Evolutionary conservation across 805 yeast genomes (phyloP).

Genomic region (Saccharomycopsis synnaedendra): DNA sequence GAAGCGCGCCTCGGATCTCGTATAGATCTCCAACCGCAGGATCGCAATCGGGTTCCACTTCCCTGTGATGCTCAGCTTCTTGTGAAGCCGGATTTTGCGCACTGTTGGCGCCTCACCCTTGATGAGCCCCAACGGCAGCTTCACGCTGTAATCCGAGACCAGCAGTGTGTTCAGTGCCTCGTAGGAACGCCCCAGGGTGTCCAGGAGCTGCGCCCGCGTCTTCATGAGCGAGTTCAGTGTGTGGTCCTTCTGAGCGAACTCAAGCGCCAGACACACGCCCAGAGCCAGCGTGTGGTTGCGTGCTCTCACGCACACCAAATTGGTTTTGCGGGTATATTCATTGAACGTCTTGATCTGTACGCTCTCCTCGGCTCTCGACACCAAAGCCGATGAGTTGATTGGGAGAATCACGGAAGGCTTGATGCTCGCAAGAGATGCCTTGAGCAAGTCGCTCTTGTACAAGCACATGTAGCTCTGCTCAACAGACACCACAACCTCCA

Average conservation of each 20-base stretch:
- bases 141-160: not conserved
- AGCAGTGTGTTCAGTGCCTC: not conserved
- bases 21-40: constrained; percentile 3
- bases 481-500: constrained; percentile 7
- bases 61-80: constrained; percentile 15
- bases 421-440: not conserved
- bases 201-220: constrained; percentile 7
- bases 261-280: not conserved
- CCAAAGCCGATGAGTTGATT: not conserved
- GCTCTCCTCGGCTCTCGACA: constrained; percentile 3
- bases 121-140: not conserved
- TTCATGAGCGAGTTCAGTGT: constrained; percentile 11
- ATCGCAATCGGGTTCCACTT: constrained; percentile 16
- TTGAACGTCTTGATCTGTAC: constrained; percentile 13
- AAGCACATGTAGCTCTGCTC: constrained; percentile 6
- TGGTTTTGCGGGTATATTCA: constrained; percentile 2
- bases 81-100: constrained; percentile 14
- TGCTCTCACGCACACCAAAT: constrained; percentile 8
- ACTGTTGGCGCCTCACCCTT: not conserved
- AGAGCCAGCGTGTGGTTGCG: not conserved
- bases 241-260: constrained; percentile 5
- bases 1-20: not conserved
- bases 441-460: constrained; percentile 4
- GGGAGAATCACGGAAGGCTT: constrained; percentile 13
- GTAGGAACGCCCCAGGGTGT: not conserved